These are phyloP conservation scores for Erythrophleum ivorense DNA, from an alignment of 331 rosid species.

Conservation along the genomic window DNA sequence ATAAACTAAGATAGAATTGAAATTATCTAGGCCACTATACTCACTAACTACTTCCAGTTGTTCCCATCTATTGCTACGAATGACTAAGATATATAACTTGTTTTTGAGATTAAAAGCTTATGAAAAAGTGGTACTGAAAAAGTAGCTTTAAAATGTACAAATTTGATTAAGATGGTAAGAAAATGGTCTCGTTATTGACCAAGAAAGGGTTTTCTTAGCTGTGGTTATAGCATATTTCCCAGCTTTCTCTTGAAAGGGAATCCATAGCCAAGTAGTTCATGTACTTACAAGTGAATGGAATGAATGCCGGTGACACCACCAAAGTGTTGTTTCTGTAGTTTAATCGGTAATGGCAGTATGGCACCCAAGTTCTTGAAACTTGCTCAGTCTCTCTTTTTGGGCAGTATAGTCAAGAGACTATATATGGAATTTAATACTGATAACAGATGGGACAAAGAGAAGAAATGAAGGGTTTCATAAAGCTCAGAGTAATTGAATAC, in stretches of 20 bases:
- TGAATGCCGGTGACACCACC: slow-evolving; percentile 35
- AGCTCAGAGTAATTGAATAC: too few relatives aligned
- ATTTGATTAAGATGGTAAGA: slow-evolving; percentile 29
- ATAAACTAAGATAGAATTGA: too few relatives aligned
- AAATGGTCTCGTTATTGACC: slow-evolving; percentile 4
- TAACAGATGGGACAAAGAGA: too few relatives aligned
- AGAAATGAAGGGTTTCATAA: too few relatives aligned
- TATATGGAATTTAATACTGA: too few relatives aligned
- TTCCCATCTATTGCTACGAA: slow-evolving; percentile 30
- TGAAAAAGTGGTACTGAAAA: neutral
- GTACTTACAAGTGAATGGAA: neutral
- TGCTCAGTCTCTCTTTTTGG: too few relatives aligned
- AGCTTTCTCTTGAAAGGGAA: neutral
- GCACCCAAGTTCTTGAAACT: too few relatives aligned
- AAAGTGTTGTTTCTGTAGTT: too few relatives aligned
- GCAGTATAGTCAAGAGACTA: too few relatives aligned
- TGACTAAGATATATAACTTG: neutral
- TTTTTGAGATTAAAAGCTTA: neutral
- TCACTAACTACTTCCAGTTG: neutral
- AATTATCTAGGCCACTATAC: neutral
- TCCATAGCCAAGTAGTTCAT: too few relatives aligned
- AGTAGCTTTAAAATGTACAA: slow-evolving; percentile 29
- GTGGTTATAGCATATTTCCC: neutral
- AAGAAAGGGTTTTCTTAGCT: slow-evolving; percentile 24
- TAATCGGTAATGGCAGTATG: too few relatives aligned